A percentile compares a stretch with the other conserved stretches of the same genome.
These are phyloP conservation scores for Neurospora tetraspora DNA, from an alignment of 495 filamentous ascomycete species.

Conservation along the genomic window DNA sequence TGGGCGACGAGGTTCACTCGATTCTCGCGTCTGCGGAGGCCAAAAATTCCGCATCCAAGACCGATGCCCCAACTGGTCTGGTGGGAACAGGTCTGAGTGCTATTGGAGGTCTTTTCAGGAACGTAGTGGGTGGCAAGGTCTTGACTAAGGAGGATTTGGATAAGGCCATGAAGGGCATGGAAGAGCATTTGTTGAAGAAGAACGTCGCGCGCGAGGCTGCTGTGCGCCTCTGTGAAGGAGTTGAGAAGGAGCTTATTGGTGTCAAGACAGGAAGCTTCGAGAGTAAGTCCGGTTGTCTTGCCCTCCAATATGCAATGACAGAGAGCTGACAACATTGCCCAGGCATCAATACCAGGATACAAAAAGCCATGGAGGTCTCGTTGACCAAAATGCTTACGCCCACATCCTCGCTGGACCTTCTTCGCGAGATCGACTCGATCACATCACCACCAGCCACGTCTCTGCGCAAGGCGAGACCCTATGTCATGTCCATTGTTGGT, in stretches of 20 bases:
- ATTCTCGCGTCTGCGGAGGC: constrained; percentile 66
- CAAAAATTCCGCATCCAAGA: constrained; percentile 40
- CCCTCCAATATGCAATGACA: neutral
- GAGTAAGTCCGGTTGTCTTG: constrained; percentile 36
- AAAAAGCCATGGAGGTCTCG: constrained; percentile 77
- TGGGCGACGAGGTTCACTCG: constrained; percentile 87
- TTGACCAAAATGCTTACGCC: constrained; percentile 91
- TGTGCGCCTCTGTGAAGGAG: constrained; percentile 79
- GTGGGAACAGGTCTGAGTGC: constrained; percentile 68
- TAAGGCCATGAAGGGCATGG: constrained; percentile 90
- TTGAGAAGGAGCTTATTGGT: constrained; percentile 78
- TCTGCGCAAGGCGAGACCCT: constrained; percentile 57
- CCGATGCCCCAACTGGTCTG: constrained; percentile 44
- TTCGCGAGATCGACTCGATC: constrained; percentile 81
- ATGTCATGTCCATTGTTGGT: constrained; percentile 94
- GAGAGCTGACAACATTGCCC: constrained; percentile 1
- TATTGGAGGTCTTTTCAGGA: constrained; percentile 80
- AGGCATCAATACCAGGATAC: constrained; percentile 72
- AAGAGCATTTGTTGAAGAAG: constrained; percentile 88
- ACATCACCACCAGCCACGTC: constrained; percentile 50
- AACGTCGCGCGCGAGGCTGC: constrained; percentile 95
- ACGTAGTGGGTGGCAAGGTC: constrained; percentile 87
- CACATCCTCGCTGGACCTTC: constrained; percentile 84
- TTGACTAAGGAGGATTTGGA: constrained; percentile 78
- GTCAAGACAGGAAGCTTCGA: constrained; percentile 91